A percentile compares a stretch with the other conserved stretches of the same genome.
phyloP scores from a whole-genome alignment of 805 yeast genomes.

The Lachancea dasiensis region DNA sequence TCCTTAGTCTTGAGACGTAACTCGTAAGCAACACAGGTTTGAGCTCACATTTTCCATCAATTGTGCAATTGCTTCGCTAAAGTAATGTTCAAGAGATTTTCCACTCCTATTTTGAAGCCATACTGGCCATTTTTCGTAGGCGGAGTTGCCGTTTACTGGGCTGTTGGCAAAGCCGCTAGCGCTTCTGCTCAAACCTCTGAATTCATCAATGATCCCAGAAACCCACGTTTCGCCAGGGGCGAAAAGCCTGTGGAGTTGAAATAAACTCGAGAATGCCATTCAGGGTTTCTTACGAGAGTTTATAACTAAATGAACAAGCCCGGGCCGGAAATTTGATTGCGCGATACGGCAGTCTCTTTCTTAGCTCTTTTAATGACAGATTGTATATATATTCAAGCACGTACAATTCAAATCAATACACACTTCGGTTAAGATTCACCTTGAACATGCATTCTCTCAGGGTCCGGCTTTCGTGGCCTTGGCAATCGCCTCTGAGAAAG shows the following conservation, averaged over 20 bases:
- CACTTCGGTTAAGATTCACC: neutral
- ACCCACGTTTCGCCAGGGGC: slow-evolving; percentile 75
- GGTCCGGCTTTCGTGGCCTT: slow-evolving; percentile 12
- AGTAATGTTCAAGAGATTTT: slow-evolving; percentile 36
- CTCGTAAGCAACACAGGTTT: no score
- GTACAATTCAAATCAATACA: slow-evolving; percentile 6
- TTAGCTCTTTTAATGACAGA: slow-evolving; percentile 7
- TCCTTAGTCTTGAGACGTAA: no score
- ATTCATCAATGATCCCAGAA: slow-evolving; percentile 92
- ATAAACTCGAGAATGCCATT: slow-evolving; percentile 6
- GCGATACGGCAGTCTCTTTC: neutral
- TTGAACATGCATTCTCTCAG: neutral
- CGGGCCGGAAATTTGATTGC: neutral
- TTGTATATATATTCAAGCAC: slow-evolving; percentile 8
- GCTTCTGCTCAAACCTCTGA: slow-evolving; percentile 69
- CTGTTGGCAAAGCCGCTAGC: slow-evolving; percentile 60
- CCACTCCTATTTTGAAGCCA: slow-evolving; percentile 49
- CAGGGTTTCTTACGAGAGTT: no score
- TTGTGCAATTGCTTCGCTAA: slow-evolving; percentile 2
- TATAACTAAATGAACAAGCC: no score
- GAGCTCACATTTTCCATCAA: neutral
- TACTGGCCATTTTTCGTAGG: slow-evolving; percentile 89
- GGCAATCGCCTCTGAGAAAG: slow-evolving; percentile 49
- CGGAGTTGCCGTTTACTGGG: slow-evolving; percentile 68
- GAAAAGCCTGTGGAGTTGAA: slow-evolving; percentile 41